phyloP scores from a whole-genome alignment of 139 green algal species.

The Desmodesmus armatus region DNA sequence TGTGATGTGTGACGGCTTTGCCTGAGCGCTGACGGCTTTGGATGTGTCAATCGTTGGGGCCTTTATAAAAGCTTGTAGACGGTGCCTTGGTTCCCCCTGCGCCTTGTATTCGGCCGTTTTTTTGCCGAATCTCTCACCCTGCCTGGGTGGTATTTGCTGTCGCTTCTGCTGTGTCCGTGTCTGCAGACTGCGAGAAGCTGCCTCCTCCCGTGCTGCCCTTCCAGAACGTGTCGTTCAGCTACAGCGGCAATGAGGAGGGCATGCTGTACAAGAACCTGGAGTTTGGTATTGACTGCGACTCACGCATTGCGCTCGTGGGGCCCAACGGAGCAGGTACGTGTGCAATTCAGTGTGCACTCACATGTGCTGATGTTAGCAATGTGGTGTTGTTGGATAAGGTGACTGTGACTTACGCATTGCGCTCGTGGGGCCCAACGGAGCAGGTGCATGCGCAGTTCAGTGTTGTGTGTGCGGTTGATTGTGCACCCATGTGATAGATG shows the following conservation, averaged over 20 bases:
- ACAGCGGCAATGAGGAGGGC: conserved; percentile 59
- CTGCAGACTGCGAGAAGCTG: conserved; percentile 79
- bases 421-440: conserved; percentile 89
- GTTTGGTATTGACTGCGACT: conserved; percentile 96
- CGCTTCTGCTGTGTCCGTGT: conserved; percentile 63
- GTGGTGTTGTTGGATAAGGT: neutral
- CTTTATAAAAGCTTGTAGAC: too few species aligned
- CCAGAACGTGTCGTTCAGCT: conserved; percentile 68
- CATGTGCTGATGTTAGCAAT: conserved; percentile 70
- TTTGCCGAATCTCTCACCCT: too few species aligned
- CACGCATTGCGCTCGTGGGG: conserved; percentile 82
- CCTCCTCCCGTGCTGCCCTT: conserved; percentile 84
- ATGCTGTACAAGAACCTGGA: conserved; percentile 73
- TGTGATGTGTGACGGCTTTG: too few species aligned
- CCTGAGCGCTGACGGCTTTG: too few species aligned
- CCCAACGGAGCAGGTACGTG: conserved; percentile 88
- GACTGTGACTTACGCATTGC: conserved; percentile 90
- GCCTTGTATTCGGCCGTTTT: too few species aligned
- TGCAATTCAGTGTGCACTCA: too few species aligned
- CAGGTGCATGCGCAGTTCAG: too few species aligned
- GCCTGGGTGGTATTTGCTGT: neutral
- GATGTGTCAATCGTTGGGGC: too few species aligned
- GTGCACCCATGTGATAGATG: too few species aligned
- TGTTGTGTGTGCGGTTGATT: conserved; percentile 47
- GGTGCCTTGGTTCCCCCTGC: too few species aligned